Evolutionary conservation across 305 asterid species (phyloP), one percentile per base, ranked within the genome.

Genomic region (Fraxinus velutina): DNA sequence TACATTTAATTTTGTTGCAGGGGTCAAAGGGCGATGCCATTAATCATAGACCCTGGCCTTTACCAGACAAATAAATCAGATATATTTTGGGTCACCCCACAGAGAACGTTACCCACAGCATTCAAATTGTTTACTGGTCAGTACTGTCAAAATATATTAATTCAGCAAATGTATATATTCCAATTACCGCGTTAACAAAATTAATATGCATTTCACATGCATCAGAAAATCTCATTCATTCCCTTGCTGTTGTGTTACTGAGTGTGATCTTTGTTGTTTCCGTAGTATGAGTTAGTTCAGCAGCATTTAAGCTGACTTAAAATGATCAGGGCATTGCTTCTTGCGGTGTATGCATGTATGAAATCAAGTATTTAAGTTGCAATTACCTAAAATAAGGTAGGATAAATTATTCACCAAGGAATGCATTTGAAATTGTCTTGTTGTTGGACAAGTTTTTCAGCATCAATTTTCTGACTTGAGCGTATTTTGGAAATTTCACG

Each of bases 31-130:
- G 97, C 94, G 73, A 91, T 91, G 97, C 97, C 97, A 1, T 85
- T 93, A 85, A 90, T 93, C 32, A 64, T 93, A 77, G 97, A 93
- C 82, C 97, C 97, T 42, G 97, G 97, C 73, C 96, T 93, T 30
- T 93, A 89, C 84, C 92, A 87, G 86, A 86, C 80, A 33, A 88
- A 88, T 22, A 93, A 93, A 81, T 86, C 94, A 47, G 92, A 93
- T 83, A 87, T 93, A 85, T 91, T 87, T 78, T 80, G 92, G 86
- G 97, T 91, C 77, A 30, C 84, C 66, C 94, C 93, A 57, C 83
- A 78, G 76, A 89, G 97, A 84, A 78, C 84, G 55, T 87, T 92
- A 79, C 97, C 97, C 9, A 88, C 97, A 5, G 84, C 97, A n/a
- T 93, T 93, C 83, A 93, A 86, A 90, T 84, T 93, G 86, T 93